phyloP scores from a whole-genome alignment of 139 green algal species.

The Tetraselmis chui region DNA sequence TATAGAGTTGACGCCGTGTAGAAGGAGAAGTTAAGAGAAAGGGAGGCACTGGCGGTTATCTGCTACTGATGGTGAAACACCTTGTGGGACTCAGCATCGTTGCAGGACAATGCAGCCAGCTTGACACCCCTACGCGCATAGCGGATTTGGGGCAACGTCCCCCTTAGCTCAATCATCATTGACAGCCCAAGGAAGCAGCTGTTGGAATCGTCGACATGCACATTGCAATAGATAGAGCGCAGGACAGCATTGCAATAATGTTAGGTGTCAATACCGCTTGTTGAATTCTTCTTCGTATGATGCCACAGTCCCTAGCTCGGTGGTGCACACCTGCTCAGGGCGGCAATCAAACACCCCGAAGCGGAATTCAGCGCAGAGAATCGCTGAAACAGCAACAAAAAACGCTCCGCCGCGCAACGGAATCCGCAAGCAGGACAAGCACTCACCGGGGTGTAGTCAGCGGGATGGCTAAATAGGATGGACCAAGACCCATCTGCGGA shows the following conservation, averaged over 20 bases:
- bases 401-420: not conserved
- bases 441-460: conserved; percentile 42
- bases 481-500: conserved; percentile 33
- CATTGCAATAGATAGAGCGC: not conserved
- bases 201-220: not conserved
- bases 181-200: not conserved
- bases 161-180: too few relatives aligned
- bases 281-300: conserved; percentile 24
- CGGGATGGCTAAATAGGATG: conserved; percentile 54
- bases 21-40: too few relatives aligned
- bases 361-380: not conserved
- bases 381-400: not conserved
- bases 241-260: too few relatives aligned
- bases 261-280: too few relatives aligned
- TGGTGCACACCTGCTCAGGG: conserved; percentile 34
- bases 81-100: conserved; percentile 51
- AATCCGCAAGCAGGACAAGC: not conserved
- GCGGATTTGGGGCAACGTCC: too few relatives aligned
- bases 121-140: conserved; percentile 53
- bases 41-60: too few relatives aligned
- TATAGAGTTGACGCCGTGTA: too few relatives aligned
- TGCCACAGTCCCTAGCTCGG: conserved; percentile 44
- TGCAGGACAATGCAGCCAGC: conserved; percentile 50
- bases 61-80: conserved; percentile 5
- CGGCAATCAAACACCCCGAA: not conserved